Percentiles rank a stretch among this genome's conserved stretches.
These are phyloP conservation scores for Naganishia onofrii DNA, from an alignment of 768 basidiomycete genomes.

Conservation along the genomic window DNA sequence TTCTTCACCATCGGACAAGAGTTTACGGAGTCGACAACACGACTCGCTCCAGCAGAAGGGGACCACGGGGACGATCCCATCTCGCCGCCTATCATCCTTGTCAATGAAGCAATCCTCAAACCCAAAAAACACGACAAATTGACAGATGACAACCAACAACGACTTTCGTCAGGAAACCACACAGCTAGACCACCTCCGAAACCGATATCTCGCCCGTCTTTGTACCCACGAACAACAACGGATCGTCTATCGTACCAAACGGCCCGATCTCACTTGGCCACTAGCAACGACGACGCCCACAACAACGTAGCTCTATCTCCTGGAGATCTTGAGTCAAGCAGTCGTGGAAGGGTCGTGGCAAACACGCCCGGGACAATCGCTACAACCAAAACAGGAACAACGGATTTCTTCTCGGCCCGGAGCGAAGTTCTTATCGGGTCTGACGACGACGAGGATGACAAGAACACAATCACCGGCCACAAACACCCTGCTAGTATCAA, in stretches of 20 bases:
- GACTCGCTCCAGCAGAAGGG: neutral
- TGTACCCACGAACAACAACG: constrained; percentile 5
- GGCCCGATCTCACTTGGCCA: neutral
- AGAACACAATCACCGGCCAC: too few relatives aligned
- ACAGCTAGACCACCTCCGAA: neutral
- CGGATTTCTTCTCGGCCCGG: constrained; percentile 5
- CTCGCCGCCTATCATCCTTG: neutral
- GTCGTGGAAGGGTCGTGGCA: neutral
- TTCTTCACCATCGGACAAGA: constrained; percentile 15
- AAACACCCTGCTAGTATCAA: neutral
- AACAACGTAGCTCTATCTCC: neutral
- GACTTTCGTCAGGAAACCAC: neutral
- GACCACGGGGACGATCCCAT: neutral
- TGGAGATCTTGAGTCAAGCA: neutral
- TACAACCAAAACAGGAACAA: neutral
- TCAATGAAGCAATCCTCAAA: neutral
- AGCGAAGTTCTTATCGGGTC: neutral
- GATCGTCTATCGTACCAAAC: constrained; percentile 12
- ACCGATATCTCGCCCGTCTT: constrained; percentile 5
- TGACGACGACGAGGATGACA: neutral
- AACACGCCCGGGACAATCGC: neutral
- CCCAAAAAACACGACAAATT: neutral
- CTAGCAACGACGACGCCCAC: neutral
- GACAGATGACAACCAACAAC: neutral
- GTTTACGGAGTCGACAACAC: neutral